Conservation (phyloP, 768 basidiomycete species). For the Chalciporus chontae region DNA sequence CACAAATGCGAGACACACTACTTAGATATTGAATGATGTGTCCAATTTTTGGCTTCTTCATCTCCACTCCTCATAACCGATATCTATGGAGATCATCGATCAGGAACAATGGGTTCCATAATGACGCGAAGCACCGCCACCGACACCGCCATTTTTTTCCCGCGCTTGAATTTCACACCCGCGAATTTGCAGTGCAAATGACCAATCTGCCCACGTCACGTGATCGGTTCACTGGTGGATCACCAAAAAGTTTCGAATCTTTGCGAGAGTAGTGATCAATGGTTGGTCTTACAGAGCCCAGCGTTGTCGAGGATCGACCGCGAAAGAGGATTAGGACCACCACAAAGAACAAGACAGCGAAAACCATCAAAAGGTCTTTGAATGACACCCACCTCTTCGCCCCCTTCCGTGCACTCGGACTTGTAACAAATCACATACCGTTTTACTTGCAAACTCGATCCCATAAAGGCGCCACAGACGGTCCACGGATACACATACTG, state of each 20-base stretch:
- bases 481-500: constrained; percentile 77
- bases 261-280: constrained; percentile 10
- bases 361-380: constrained; percentile 5
- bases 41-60: too few species aligned
- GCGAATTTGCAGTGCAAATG: too few species aligned
- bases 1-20: too few species aligned
- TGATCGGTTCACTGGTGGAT: background rate
- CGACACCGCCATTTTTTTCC: too few species aligned
- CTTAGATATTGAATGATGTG: too few species aligned
- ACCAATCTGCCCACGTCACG: constrained; percentile 5
- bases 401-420: constrained; percentile 93
- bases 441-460: constrained; percentile 84
- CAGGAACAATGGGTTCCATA: too few species aligned
- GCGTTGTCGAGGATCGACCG: constrained; percentile 15
- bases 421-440: constrained; percentile 87
- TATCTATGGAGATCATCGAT: too few species aligned
- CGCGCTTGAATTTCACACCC: too few species aligned
- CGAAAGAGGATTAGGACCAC: constrained; percentile 24
- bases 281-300: constrained; percentile 17
- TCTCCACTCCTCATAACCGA: too few species aligned
- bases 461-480: constrained; percentile 79
- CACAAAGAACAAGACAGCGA: background rate
- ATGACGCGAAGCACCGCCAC: too few species aligned
- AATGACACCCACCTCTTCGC: constrained; percentile 60
- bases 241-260: background rate